Evolutionary conservation across 176 grass and related monocot species (phyloP).

Genomic region (Triticum dicoccoides): DNA sequence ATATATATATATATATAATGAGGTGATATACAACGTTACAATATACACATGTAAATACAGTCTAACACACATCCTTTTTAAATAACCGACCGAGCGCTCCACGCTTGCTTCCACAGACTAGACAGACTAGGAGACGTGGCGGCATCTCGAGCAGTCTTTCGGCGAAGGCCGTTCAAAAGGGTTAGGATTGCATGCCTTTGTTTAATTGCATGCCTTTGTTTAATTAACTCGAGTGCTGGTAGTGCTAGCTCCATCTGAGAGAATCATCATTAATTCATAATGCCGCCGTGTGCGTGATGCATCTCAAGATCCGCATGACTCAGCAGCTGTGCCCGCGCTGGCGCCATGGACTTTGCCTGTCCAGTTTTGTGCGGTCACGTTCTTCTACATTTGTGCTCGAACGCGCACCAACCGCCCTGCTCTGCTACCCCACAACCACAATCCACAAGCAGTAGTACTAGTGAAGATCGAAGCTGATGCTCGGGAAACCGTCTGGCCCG

Average conservation of each 20-base stretch:
- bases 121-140: neutral
- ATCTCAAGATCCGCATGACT: neutral
- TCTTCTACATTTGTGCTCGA: constrained; percentile 17
- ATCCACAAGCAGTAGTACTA: neutral
- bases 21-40: too few species aligned
- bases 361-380: neutral
- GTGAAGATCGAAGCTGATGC: constrained; percentile 2
- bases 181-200: neutral
- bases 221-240: neutral
- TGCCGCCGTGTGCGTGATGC: neutral
- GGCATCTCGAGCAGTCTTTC: neutral
- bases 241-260: neutral
- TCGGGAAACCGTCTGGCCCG: neutral
- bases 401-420: neutral
- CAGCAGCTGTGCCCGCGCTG: neutral
- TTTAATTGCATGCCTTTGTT: neutral
- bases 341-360: neutral
- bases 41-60: too few species aligned
- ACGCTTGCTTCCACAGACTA: neutral
- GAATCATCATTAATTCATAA: neutral
- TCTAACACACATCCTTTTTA: too few species aligned
- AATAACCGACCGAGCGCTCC: neutral
- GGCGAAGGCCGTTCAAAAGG: neutral
- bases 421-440: neutral
- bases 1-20: too few species aligned